phyloP scores from a whole-genome alignment of 768 basidiomycete species.

The Pleurotus giganteus region DNA sequence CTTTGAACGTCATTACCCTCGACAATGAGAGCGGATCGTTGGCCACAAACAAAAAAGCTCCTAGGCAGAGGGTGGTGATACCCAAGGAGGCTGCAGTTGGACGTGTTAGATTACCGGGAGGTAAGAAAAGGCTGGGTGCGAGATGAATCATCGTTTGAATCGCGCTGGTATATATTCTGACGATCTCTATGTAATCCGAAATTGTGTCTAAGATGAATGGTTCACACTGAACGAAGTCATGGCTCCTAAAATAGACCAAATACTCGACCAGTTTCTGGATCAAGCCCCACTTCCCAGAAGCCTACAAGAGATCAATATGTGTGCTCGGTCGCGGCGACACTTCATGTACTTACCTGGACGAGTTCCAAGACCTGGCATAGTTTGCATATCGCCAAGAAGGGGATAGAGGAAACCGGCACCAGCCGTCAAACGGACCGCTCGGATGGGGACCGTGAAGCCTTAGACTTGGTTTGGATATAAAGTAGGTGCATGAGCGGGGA shows the following conservation, averaged over 20 bases:
- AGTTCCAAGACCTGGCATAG: slow-evolving; percentile 95
- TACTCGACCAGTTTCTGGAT: slow-evolving; percentile 76
- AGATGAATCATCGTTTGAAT: background rate
- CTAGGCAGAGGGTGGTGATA: background rate
- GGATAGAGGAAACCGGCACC: slow-evolving; percentile 97
- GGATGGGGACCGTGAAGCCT: slow-evolving; percentile 94
- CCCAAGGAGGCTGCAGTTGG: slow-evolving; percentile 1
- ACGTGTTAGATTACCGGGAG: slow-evolving; percentile 18
- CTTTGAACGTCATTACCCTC: slow-evolving; percentile 57
- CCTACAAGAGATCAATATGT: slow-evolving; percentile 35
- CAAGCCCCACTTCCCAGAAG: slow-evolving; percentile 89
- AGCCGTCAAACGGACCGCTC: slow-evolving; percentile 82
- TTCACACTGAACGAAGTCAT: background rate
- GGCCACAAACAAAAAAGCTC: slow-evolving; percentile 17
- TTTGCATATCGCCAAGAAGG: slow-evolving; percentile 94
- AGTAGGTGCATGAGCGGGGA: background rate
- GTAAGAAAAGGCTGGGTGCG: slow-evolving; percentile 9
- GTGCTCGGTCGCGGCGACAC: slow-evolving; percentile 11
- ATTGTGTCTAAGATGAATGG: slow-evolving; percentile 1
- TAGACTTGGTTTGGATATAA: background rate
- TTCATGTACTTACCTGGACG: slow-evolving; percentile 61
- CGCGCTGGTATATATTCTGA: too few species aligned
- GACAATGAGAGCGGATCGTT: slow-evolving; percentile 56
- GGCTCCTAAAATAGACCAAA: slow-evolving; percentile 75
- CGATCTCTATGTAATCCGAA: background rate